phyloP scores from a whole-genome alignment of 2,329 filamentous ascomycete species.

The Fusarium oligoseptatum region DNA sequence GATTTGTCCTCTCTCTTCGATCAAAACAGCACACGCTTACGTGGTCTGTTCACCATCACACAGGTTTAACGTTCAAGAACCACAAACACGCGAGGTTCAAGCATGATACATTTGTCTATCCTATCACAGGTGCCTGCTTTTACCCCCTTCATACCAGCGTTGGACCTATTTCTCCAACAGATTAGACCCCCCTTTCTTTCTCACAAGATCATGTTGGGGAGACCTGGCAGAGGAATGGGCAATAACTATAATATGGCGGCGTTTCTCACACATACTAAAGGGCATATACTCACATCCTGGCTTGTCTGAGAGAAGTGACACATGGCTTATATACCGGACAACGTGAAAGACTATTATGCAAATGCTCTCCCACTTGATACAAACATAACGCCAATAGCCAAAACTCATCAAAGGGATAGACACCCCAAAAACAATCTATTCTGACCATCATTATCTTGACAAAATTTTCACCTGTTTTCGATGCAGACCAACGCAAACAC shows the following conservation, averaged over 20 bases:
- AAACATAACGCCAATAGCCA: neutral
- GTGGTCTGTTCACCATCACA: neutral
- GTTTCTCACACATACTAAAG: neutral
- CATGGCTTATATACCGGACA: neutral
- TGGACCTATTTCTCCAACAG: neutral
- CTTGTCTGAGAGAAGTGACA: neutral
- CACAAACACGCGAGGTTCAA: neutral
- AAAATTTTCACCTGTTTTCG: neutral
- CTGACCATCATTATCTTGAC: slow-evolving; percentile 4
- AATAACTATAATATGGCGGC: neutral
- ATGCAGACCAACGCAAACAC: slow-evolving; percentile 16
- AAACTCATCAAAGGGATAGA: slow-evolving; percentile 2
- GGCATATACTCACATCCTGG: neutral
- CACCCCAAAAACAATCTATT: slow-evolving; percentile 1
- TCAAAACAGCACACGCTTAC: neutral
- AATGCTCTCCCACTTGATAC: neutral
- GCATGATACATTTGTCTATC: neutral
- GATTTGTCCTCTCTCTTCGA: neutral
- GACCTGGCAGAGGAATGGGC: neutral
- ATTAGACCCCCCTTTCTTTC: neutral
- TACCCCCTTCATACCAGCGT: neutral
- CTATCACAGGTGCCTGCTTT: neutral
- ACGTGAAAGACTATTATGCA: neutral
- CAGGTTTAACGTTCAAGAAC: neutral
- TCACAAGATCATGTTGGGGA: neutral